Percentiles rank a stretch among this genome's conserved stretches.
Evolutionary conservation across 2,329 filamentous ascomycete species (phyloP).

Genomic region (Aspergillus pseudoglaucus): DNA sequence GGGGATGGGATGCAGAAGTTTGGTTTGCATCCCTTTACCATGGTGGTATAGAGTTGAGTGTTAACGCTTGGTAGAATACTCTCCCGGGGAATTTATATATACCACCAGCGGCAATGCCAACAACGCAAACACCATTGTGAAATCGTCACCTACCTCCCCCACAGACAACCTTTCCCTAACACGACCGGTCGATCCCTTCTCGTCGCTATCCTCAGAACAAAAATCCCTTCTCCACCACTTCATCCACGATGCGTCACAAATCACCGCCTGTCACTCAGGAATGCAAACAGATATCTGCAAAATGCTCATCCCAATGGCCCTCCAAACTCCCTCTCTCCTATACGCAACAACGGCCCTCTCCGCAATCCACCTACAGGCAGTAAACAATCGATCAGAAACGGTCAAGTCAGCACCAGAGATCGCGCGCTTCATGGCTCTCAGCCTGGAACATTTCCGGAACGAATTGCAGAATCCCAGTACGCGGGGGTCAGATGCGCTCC

Average conservation of each 20-base stretch:
- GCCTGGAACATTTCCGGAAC: conserved; percentile 35
- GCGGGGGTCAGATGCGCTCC: conserved; percentile 28
- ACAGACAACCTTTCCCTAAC: conserved; percentile 17
- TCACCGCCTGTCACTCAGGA: conserved; percentile 35
- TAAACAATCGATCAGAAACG: conserved; percentile 29
- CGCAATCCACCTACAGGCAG: conserved; percentile 35
- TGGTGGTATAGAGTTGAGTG: neutral
- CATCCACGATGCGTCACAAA: conserved; percentile 35
- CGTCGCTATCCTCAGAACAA: conserved; percentile 29
- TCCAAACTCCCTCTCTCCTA: conserved; percentile 37
- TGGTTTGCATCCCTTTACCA: conserved; percentile 15
- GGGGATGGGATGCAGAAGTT: conserved; percentile 31
- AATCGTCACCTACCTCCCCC: conserved; percentile 3
- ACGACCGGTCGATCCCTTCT: conserved; percentile 31
- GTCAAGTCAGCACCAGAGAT: conserved; percentile 34
- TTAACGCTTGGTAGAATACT: conserved; percentile 23
- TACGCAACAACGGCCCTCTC: conserved; percentile 40
- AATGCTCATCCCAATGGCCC: conserved; percentile 40
- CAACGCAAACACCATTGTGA: neutral
- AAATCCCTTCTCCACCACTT: conserved; percentile 37
- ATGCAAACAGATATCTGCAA: conserved; percentile 39
- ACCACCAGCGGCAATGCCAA: conserved; percentile 17
- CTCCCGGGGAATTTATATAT: conserved; percentile 35
- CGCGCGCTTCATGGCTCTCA: conserved; percentile 33
- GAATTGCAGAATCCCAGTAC: conserved; percentile 31